Base-by-base conservation (phyloP, 2,329 filamentous ascomycete species). In the Paraphaeosphaeria minitans region DNA sequence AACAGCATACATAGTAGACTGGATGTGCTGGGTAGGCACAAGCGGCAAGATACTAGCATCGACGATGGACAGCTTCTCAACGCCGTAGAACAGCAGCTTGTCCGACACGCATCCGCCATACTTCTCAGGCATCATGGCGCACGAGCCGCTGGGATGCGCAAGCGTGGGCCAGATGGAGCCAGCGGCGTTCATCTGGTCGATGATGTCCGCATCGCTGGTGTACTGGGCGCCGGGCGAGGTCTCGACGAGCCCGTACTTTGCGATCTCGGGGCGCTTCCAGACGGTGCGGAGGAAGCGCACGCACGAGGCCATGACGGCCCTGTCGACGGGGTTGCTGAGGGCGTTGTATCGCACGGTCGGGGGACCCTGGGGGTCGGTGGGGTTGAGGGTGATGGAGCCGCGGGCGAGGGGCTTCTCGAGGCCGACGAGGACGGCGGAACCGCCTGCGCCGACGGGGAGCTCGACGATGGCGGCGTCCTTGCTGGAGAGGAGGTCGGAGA, bases 381-480 rank as follows among this genome's bases (percentile, higher is more conserved):
- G 65, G 52, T 74, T 65, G 47, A 74, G 58, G 37, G 50, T 64
- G 48, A 74, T 66, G 19, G 73, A 71, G 4, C 76, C 79, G 4
- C 81, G 29, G 75, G 83, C 39, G 14, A 78, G 66, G 1, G 78
- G 78, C 54, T 77, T 75, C 55, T 78, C 66, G 13, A 78, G 60
- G 7, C 67, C 63, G 29, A 71, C 68, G 31, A 72, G 66, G 21
- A 63, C 55, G 47, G 54, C 64, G 13, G 49, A 65, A 27, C 66
- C 74, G 31, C 69, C 65, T 24, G 70, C 67, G 16, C 82, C 83
- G 6, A 75, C 61, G 8, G 65, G 65, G 19, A 64, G 62, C 24
- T 74, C 72, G 19, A 69, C 66, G 16, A 74, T 60, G 5, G 61
- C 69, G 13, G 71, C 67, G 33, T 69, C 59, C 22, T 67, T 42